Evolutionary conservation across 78 protist species (phyloP).

Genomic region (Speleostelium caveatum): DNA sequence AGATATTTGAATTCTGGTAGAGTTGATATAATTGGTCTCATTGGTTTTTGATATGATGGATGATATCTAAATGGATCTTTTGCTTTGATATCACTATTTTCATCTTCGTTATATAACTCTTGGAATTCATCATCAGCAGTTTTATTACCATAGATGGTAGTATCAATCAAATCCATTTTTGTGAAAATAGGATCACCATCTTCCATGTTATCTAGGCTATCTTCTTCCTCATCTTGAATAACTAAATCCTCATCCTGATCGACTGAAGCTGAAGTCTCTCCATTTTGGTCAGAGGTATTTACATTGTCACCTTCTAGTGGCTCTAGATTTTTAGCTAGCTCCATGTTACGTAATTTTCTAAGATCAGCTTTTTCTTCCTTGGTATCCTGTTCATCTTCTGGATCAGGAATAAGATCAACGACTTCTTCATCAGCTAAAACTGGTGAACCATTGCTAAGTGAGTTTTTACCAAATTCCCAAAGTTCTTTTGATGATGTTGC

Average conservation of each 20-base stretch:
- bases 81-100: background rate
- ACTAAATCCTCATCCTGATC: background rate
- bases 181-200: background rate
- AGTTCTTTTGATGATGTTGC: background rate
- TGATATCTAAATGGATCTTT: background rate
- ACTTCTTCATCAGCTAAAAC: slow-evolving; percentile 1
- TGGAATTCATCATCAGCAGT: background rate
- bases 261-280: background rate
- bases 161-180: background rate
- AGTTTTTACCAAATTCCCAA: background rate
- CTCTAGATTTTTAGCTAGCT: background rate
- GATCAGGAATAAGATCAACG: slow-evolving; percentile 7
- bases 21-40: too few relatives aligned
- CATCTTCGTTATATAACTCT: background rate
- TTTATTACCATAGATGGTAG: too few relatives aligned
- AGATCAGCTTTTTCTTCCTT: background rate
- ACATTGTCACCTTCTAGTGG: background rate
- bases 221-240: background rate
- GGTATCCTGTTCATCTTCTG: background rate
- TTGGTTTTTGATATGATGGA: background rate
- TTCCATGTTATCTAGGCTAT: background rate
- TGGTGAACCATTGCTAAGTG: slow-evolving; percentile 1
- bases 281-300: background rate
- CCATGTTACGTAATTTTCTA: background rate
- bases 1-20: slow-evolving; percentile 25